A percentile compares a stretch with the other conserved stretches of the same genome.
Evolutionary conservation across 164 flowering plant species (phyloP).

Genomic region (Magnolia changhungtana): DNA sequence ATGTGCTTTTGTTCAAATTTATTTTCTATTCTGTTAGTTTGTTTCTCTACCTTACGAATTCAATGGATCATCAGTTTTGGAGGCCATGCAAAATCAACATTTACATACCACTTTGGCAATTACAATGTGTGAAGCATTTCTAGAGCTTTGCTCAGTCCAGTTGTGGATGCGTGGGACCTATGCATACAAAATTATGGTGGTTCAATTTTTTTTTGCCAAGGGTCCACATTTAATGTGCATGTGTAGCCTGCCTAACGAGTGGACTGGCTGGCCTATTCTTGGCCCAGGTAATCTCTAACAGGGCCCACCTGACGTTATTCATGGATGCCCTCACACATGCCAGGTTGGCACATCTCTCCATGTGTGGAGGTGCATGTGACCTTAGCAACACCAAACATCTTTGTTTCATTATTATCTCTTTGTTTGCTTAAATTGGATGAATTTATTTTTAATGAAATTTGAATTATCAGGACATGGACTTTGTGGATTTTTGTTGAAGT

Average conservation of each 20-base stretch:
- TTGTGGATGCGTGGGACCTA: background rate
- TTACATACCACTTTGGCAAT: background rate
- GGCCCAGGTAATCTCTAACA: background rate
- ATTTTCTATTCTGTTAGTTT: background rate
- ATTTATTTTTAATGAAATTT: too few species aligned
- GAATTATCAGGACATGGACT: background rate
- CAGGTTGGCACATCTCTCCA: background rate
- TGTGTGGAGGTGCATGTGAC: background rate
- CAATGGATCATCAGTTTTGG: background rate
- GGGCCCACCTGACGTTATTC: background rate
- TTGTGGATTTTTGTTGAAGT: background rate
- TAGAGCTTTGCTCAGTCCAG: background rate
- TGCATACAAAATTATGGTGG: background rate
- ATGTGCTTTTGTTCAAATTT: background rate
- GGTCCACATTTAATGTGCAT: background rate
- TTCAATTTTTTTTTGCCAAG: background rate
- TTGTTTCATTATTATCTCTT: background rate
- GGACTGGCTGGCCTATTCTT: background rate
- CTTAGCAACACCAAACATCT: too few species aligned
- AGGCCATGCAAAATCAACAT: too few species aligned
- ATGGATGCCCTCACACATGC: background rate
- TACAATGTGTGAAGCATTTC: background rate
- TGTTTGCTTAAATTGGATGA: background rate
- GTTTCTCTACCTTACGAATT: too few species aligned
- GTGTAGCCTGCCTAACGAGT: background rate